Base-by-base conservation (phyloP, 2,329 filamentous ascomycete genomes). In the Apiospora arundinis region DNA sequence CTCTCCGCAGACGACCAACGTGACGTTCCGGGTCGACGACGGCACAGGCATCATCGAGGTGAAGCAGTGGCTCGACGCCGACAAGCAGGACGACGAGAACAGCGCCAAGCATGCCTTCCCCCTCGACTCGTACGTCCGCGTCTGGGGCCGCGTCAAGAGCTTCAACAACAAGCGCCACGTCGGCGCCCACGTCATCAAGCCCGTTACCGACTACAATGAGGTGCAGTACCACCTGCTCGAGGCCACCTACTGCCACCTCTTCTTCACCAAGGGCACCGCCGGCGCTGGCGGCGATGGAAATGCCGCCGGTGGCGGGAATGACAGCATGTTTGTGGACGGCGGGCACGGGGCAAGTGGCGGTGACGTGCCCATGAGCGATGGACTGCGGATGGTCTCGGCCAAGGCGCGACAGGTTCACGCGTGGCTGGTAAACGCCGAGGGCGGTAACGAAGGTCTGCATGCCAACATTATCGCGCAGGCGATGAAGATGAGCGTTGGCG, bases 1-100 rank as follows among this genome's bases (percentile, higher is more conserved):
- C 82, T 93, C 90, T 79, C 88, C 89, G n/a, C 94, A 97, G 84
- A 89, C 92, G 52, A 98, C 95, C 75, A 97, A 97, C 84, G 91
- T 95, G 76, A 97, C 94, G 65, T 97, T 97, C 88, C 93, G 92
- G 78, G 86, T 99, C 77, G 96, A 99, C 83, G 96, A 99, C 82
- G 96, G 96, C 80, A 99, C 97, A 0, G 95, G 94, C 72, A 88
- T 91, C 73, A 92, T 98, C 77, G 97, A 99, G 82, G 95, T 94
- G 75, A 97, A 96, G 85, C 91, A 93, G 81, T 97, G 93, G 92
- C 87, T 93, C 71, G 92, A 95, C 82, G 83, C 87, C 75, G 89
- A 90, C 78, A 88, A 87, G 79, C 82, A 82, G 71, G 85, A 87
- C 46, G 80, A 82, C 42, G 42, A 45, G 42, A 45, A 45, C 49